Percentiles rank a stretch among this genome's conserved stretches.
These are phyloP conservation scores for Heliocybe sulcata DNA, from an alignment of 1,284 basidiomycete genomes.

Conservation along the genomic window DNA sequence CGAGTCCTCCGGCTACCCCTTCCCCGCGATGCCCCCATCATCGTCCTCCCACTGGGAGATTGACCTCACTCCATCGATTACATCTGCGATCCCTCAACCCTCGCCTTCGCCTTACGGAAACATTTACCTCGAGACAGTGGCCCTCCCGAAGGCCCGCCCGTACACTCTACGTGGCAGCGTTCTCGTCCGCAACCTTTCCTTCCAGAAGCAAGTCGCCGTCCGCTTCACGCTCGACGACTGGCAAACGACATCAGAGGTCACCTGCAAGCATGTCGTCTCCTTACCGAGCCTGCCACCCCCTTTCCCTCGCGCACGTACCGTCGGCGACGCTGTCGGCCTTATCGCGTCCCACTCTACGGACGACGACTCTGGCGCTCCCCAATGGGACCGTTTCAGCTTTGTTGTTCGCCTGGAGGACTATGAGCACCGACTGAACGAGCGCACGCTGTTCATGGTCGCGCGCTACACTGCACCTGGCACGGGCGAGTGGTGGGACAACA, in stretches of 20 bases:
- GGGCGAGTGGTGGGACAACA: constrained; percentile 88
- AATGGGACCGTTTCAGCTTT: constrained; percentile 56
- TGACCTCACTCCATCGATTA: constrained; percentile 22
- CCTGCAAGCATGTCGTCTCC: constrained; percentile 55
- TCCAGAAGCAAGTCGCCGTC: constrained; percentile 82
- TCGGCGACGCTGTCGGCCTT: constrained; percentile 25
- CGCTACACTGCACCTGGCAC: constrained; percentile 44
- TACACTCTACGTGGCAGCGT: constrained; percentile 40
- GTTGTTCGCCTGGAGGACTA: constrained; percentile 73
- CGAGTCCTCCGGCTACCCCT: constrained; percentile 32
- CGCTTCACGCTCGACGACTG: constrained; percentile 93
- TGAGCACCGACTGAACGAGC: constrained; percentile 53
- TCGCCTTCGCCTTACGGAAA: constrained; percentile 29
- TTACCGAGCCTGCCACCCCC: constrained; percentile 37
- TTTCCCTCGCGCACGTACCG: constrained; percentile 21
- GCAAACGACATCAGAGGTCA: constrained; percentile 89
- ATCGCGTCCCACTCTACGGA: constrained; percentile 10
- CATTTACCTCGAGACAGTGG: constrained; percentile 44
- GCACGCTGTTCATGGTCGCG: constrained; percentile 61
- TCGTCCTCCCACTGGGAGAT: constrained; percentile 29
- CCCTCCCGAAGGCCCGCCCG: constrained; percentile 28
- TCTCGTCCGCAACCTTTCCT: constrained; percentile 79
- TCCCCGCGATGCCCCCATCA: constrained; percentile 17
- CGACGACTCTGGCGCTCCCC: constrained; percentile 12
- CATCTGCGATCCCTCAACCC: constrained; percentile 35